These are phyloP conservation scores for Globisporangium polare DNA, from an alignment of 352 stramenopile genomes.

Conservation along the genomic window DNA sequence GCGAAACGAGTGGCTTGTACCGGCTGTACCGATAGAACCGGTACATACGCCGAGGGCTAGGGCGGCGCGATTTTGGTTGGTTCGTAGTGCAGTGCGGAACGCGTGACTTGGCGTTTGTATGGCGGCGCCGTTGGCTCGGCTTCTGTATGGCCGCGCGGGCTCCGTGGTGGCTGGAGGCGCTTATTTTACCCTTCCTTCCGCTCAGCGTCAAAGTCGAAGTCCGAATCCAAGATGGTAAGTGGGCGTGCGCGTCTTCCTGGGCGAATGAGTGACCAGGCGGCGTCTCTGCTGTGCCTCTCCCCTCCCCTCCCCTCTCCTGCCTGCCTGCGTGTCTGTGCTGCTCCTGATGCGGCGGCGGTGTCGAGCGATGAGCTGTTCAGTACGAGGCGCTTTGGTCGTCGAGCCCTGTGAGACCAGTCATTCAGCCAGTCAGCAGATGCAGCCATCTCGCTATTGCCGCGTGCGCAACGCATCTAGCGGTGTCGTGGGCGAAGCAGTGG, in stretches of 20 bases:
- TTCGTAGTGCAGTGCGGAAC: slow-evolving; percentile 48
- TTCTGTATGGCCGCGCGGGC: slow-evolving; percentile 56
- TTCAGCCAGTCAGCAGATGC: neutral
- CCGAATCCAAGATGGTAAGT: slow-evolving; percentile 84
- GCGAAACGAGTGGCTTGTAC: neutral
- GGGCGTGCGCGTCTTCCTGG: neutral
- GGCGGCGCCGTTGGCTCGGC: slow-evolving; percentile 21
- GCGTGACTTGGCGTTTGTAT: slow-evolving; percentile 71
- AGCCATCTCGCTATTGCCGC: neutral
- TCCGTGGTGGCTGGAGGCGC: slow-evolving; percentile 28
- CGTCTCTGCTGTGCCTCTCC: neutral
- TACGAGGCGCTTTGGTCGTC: neutral
- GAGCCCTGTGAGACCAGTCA: neutral
- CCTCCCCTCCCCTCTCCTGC: neutral
- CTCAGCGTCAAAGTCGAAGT: slow-evolving; percentile 85
- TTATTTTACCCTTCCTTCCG: slow-evolving; percentile 87
- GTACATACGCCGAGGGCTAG: neutral
- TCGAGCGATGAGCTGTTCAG: neutral
- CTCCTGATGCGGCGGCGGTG: neutral
- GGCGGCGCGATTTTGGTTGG: slow-evolving; percentile 15
- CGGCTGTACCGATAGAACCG: neutral
- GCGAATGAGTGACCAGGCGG: neutral
- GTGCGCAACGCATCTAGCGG: neutral
- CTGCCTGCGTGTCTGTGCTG: neutral
- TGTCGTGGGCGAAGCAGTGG: neutral